Evolutionary conservation across 345 rosid genomes (phyloP).

Genomic region (Euclidium syriacum): DNA sequence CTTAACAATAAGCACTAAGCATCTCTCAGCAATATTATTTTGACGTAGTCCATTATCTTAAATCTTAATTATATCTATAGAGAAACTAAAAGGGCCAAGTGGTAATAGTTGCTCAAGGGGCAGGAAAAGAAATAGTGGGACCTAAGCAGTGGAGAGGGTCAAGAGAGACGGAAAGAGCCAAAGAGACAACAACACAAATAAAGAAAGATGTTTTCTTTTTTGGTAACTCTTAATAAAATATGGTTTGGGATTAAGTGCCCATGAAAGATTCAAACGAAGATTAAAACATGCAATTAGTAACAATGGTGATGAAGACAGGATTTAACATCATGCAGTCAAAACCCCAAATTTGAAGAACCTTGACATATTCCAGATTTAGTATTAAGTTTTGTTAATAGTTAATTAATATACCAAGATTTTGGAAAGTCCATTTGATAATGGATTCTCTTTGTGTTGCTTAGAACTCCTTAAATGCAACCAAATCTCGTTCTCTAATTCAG

Average conservation of each 20-base stretch:
- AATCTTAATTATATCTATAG: neutral
- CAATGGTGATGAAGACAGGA: neutral
- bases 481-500: slow-evolving; percentile 22
- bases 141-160: slow-evolving; percentile 27
- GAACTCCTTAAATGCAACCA: slow-evolving; percentile 24
- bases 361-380: neutral
- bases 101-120: slow-evolving; percentile 18
- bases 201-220: slow-evolving; percentile 17
- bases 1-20: slow-evolving; percentile 5
- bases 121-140: slow-evolving; percentile 30
- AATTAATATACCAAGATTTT: slow-evolving; percentile 4
- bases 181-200: slow-evolving; percentile 16
- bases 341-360: neutral
- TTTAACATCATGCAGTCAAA: neutral
- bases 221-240: slow-evolving; percentile 16
- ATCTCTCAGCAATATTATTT: slow-evolving; percentile 3
- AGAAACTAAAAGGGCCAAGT: slow-evolving; percentile 14
- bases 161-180: slow-evolving; percentile 29
- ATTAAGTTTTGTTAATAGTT: neutral
- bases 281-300: neutral
- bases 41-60: slow-evolving; percentile 26
- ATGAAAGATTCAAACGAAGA: slow-evolving; percentile 9
- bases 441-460: slow-evolving; percentile 21
- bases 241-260: slow-evolving; percentile 6
- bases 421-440: slow-evolving; percentile 11